Conservation (phyloP, 345 rosid genomes). For the Kandelia obovata region DNA sequence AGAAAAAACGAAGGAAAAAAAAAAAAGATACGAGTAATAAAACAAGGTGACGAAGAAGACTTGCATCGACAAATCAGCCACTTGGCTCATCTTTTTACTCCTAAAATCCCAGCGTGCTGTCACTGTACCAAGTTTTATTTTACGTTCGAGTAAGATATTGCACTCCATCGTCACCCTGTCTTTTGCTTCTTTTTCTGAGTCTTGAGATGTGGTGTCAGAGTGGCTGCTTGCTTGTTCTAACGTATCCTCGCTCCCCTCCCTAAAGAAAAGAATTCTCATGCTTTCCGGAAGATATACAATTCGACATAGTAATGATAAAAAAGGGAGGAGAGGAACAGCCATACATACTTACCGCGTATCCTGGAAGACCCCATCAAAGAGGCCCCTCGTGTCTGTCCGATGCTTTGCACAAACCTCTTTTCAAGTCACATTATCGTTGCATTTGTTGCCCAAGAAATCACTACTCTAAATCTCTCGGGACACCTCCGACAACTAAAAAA, state of each 20-base stretch:
- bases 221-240: slow-evolving; percentile 5
- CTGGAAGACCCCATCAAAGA: not conserved
- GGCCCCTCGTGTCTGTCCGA: slow-evolving; percentile 19
- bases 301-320: slow-evolving; percentile 15
- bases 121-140: not conserved
- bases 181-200: not conserved
- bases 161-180: not conserved
- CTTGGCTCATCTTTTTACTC: not conserved
- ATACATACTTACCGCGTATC: not conserved
- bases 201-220: slow-evolving; percentile 20
- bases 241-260: not conserved
- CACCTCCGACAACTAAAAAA: not conserved
- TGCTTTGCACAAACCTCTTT: slow-evolving; percentile 26
- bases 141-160: not conserved
- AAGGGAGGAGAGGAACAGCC: not conserved
- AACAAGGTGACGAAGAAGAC: slow-evolving; percentile 11
- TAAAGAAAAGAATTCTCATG: not conserved
- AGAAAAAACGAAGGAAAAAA: not conserved
- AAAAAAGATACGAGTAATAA: slow-evolving; percentile 6
- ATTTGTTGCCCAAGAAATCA: slow-evolving; percentile 42
- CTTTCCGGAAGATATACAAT: slow-evolving; percentile 24
- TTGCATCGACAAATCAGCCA: slow-evolving; percentile 7
- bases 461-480: slow-evolving; percentile 25
- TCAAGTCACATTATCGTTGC: slow-evolving; percentile 13
- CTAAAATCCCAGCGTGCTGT: not conserved